These are phyloP conservation scores for Cryptomeria japonica DNA, from an alignment of 75 land plant genomes.

Conservation along the genomic window DNA sequence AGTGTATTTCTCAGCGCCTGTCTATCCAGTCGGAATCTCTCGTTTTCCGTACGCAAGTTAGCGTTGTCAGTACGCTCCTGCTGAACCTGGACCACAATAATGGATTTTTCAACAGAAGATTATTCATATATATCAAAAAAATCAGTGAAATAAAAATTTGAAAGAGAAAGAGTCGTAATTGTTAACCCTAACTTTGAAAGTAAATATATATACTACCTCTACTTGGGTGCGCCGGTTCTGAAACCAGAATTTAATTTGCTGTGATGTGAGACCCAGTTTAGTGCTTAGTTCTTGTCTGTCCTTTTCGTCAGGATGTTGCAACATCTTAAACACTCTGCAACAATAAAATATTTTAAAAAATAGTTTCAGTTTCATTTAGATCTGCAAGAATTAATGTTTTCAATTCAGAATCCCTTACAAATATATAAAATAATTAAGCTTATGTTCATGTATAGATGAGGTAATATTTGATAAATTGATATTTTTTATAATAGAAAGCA, in stretches of 20 bases:
- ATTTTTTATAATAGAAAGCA: no score
- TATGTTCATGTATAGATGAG: no score
- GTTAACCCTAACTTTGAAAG: neutral
- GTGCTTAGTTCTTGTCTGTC: constrained; percentile 34
- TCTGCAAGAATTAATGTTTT: no score
- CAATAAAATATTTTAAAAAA: no score
- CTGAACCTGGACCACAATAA: constrained; percentile 52
- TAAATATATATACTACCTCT: constrained; percentile 22
- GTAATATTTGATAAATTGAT: no score
- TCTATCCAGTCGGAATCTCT: constrained; percentile 68
- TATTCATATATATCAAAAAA: neutral
- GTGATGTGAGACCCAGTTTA: constrained; percentile 24
- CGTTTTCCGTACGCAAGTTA: constrained; percentile 56
- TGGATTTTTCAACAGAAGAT: neutral
- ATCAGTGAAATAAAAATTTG: neutral
- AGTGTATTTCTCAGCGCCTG: constrained; percentile 69
- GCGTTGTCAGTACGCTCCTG: constrained; percentile 70
- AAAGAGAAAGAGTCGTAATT: neutral
- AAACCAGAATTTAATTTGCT: constrained; percentile 53
- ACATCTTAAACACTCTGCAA: constrained; percentile 22
- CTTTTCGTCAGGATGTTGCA: constrained; percentile 45
- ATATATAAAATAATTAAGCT: no score
- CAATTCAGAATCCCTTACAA: no score
- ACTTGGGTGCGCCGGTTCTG: constrained; percentile 39
- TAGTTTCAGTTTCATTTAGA: no score